Evolutionary conservation across 2,329 filamentous ascomycete genomes (phyloP), one percentile per base, ranked within the genome.

Genomic region (Didymella sp.): DNA sequence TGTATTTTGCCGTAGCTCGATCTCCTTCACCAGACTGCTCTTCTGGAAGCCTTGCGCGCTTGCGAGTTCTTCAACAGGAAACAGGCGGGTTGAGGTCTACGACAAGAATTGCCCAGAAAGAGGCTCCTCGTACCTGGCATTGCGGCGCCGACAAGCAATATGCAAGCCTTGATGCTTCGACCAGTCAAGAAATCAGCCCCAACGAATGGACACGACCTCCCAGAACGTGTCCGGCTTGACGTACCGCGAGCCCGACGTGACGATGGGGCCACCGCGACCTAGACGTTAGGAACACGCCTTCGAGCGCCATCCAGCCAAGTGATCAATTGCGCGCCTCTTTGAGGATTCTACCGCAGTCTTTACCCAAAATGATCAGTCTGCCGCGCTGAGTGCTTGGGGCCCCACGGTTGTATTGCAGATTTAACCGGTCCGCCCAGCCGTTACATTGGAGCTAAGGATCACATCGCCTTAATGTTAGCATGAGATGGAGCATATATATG

Each of bases 391-490:
- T 56, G 56, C 58, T 51, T n/a, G 31, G 38, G 60, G 60, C 64
- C 62, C 66, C 60, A 62, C 44, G 24, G 62, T 50, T 66, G 46
- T 56, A 46, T 51, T 47, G 31, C 52, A 59, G 41, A 70, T 66
- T 72, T 73, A 73, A 42, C 70, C 71, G 70, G 69, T 69, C 69
- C 66, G 67, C 54, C 65, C 49, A 62, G 62, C 68, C 67, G 64
- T 59, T 56, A 27, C 28, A 49, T 58, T 68, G 56, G 41, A 55
- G 56, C 61, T 61, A 64, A 62, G 62, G 54, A 22, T 22, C 22
- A 24, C 43, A 30, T 61, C 53, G 51, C 11, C n/a, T 33, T 41
- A 51, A 59, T 52, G 51, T 57, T 37, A 55, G 41, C 35, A 25
- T 58, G 46, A 53, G 28, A 53, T 48, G 53, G 65, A 59, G 54